Conservation (phyloP, 441 rosid genomes). For the Mallotus repandus region DNA sequence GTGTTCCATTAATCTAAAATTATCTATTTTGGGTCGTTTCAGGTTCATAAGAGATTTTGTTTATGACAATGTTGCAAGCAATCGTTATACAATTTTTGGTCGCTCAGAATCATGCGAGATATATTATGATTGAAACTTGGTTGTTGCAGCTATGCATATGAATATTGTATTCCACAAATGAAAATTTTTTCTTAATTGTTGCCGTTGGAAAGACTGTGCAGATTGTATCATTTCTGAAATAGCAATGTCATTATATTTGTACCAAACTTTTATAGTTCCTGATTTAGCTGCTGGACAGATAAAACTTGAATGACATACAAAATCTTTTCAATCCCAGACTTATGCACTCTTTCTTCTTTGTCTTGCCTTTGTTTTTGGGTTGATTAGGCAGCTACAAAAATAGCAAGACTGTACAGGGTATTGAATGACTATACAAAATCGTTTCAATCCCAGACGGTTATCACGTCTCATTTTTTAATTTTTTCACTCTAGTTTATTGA, state of each 20-base stretch:
- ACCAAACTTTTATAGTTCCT: not conserved
- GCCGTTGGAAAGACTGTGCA: not conserved
- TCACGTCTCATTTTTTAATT: not conserved
- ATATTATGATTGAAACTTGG: constrained; percentile 33
- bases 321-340: not conserved
- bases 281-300: not conserved
- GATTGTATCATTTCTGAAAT: not conserved
- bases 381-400: not conserved
- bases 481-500: not conserved
- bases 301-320: too few species aligned
- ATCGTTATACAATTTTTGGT: constrained; percentile 72
- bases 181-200: not conserved
- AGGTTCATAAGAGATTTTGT: constrained; percentile 75
- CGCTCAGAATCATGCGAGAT: constrained; percentile 79
- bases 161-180: constrained; percentile 4
- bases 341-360: too few species aligned
- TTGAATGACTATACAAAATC: too few species aligned
- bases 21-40: constrained; percentile 13
- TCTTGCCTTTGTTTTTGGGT: too few species aligned
- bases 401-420: not conserved
- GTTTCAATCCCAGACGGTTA: not conserved
- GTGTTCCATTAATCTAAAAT: constrained; percentile 1
- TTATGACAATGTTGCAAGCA: constrained; percentile 75
- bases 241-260: not conserved
- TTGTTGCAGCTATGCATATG: not conserved